Evolutionary conservation across 768 basidiomycete genomes (phyloP).

Genomic region (Cystofilobasidium bisporidii): DNA sequence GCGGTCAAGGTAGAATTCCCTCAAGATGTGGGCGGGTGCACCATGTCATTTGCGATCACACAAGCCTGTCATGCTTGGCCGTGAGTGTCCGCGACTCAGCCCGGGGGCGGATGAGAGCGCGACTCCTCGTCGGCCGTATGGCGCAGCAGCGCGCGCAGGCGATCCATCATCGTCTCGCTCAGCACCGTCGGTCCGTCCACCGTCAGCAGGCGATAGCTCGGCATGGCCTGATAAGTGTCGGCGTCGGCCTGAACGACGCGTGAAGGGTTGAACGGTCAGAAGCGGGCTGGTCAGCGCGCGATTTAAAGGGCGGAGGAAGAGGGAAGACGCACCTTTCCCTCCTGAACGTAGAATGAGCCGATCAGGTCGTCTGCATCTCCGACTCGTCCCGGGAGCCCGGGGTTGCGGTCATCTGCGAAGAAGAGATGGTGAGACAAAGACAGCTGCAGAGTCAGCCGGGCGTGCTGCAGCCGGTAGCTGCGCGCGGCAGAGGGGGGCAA

Average conservation of each 20-base stretch:
- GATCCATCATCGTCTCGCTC: neutral
- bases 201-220: conserved; percentile 10
- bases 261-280: neutral
- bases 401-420: conserved; percentile 23
- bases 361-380: conserved; percentile 22
- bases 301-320: neutral
- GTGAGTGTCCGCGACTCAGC: no score
- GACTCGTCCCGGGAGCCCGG: conserved; percentile 11
- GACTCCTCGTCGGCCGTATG: no score
- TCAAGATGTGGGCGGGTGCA: no score
- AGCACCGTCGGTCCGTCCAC: conserved; percentile 15
- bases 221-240: conserved; percentile 10
- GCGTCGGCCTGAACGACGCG: conserved; percentile 8
- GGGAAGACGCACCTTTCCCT: conserved; percentile 11
- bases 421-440: neutral
- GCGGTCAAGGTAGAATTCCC: no score
- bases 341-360: conserved; percentile 11
- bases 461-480: neutral
- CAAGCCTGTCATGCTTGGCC: no score
- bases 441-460: no score
- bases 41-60: no score
- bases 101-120: no score
- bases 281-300: neutral
- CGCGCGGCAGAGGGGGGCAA: neutral
- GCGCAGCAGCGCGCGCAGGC: neutral